phyloP scores from a whole-genome alignment of 352 stramenopile genomes.

The Pythium insidiosum region DNA sequence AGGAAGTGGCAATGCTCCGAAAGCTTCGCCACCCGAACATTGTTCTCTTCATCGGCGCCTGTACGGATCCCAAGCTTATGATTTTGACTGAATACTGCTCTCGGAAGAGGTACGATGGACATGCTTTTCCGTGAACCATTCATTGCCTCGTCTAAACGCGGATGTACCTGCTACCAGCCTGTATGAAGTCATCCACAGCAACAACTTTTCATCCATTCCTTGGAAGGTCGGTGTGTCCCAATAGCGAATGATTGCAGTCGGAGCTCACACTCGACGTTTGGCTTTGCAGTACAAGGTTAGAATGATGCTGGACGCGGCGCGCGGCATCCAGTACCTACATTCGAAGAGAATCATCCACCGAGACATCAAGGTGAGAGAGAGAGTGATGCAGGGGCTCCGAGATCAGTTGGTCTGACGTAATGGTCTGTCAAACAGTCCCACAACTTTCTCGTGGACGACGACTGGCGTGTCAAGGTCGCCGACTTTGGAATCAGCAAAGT shows the following conservation, averaged over 20 bases:
- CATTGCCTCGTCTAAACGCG: no score
- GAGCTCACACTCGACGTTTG: no score
- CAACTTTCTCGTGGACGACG: constrained; percentile 85
- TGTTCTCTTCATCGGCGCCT: constrained; percentile 87
- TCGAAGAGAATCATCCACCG: constrained; percentile 84
- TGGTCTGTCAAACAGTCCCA: constrained; percentile 53
- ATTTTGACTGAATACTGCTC: constrained; percentile 88
- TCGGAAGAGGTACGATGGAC: constrained; percentile 56
- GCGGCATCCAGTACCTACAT: constrained; percentile 86
- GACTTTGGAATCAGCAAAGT: constrained; percentile 89
- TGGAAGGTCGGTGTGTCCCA: constrained; percentile 68
- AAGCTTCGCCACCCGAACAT: constrained; percentile 89
- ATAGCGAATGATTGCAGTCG: no score
- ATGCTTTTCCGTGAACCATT: background rate
- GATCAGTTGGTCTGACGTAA: background rate
- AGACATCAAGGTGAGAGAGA: constrained; percentile 72
- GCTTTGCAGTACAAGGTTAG: constrained; percentile 78
- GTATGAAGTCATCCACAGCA: constrained; percentile 86
- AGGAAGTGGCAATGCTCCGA: constrained; percentile 79
- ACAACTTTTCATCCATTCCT: constrained; percentile 84
- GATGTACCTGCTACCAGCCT: constrained; percentile 50
- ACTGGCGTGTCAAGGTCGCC: constrained; percentile 85
- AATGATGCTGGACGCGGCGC: constrained; percentile 85
- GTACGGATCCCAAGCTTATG: constrained; percentile 84
- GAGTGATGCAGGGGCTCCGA: background rate